A percentile compares a stretch with the other conserved stretches of the same genome.
Evolutionary conservation across 805 yeast genomes (phyloP).

Genomic region (Clavispora santaluciae): DNA sequence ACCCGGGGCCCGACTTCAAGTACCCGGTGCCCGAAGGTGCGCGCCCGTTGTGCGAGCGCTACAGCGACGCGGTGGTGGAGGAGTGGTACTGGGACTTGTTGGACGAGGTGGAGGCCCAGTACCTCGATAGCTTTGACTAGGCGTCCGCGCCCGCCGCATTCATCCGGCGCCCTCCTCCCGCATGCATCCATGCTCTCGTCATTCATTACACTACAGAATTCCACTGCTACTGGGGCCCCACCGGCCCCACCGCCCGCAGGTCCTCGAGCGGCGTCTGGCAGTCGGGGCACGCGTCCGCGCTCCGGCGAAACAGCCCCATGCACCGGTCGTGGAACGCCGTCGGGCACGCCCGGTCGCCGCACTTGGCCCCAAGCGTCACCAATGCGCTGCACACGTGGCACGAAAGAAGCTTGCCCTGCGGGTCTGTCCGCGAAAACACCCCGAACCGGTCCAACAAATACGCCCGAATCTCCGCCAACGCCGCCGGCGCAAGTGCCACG

Average conservation of each 20-base stretch:
- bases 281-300: conserved; percentile 17
- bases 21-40: conserved; percentile 31
- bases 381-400: conserved; percentile 52
- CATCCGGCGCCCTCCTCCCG: too few species aligned
- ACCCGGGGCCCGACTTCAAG: conserved; percentile 62
- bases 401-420: conserved; percentile 33
- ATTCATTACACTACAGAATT: too few species aligned
- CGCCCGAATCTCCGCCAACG: conserved; percentile 44
- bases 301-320: conserved; percentile 32
- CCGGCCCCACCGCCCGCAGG: background rate
- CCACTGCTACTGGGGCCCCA: background rate
- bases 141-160: background rate
- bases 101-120: conserved; percentile 73
- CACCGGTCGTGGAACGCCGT: conserved; percentile 47
- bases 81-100: conserved; percentile 79
- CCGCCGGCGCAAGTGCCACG: conserved; percentile 35
- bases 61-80: conserved; percentile 67
- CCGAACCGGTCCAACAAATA: conserved; percentile 44
- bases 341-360: conserved; percentile 23
- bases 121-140: conserved; percentile 42
- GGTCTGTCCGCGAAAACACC: conserved; percentile 9
- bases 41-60: conserved; percentile 54
- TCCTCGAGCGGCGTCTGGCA: background rate
- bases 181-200: too few species aligned
- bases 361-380: conserved; percentile 45